phyloP scores from a whole-genome alignment of 352 stramenopile genomes.

The Peronosclerospora sorghi region DNA sequence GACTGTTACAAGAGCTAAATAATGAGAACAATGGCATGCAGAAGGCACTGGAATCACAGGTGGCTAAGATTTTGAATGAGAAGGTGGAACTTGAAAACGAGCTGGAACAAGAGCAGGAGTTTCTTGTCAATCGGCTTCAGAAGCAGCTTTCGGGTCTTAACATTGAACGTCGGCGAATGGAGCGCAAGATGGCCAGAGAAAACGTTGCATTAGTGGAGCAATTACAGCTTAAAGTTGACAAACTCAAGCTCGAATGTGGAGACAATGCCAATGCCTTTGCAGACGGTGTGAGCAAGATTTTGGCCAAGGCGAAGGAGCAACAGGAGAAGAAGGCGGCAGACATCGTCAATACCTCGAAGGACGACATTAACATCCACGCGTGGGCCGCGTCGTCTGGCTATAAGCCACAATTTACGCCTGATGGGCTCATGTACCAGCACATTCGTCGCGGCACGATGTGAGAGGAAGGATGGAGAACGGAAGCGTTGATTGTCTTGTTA shows the following conservation, averaged over 20 bases:
- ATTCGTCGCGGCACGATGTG: slow-evolving; percentile 71
- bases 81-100: slow-evolving; percentile 83
- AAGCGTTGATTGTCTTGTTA: background rate
- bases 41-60: slow-evolving; percentile 61
- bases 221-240: slow-evolving; percentile 51
- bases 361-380: slow-evolving; percentile 51
- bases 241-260: slow-evolving; percentile 37
- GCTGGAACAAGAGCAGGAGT: slow-evolving; percentile 83
- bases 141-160: slow-evolving; percentile 68
- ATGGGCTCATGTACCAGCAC: slow-evolving; percentile 54
- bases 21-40: slow-evolving; percentile 53
- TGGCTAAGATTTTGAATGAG: slow-evolving; percentile 72
- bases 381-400: slow-evolving; percentile 18
- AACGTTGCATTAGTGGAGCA: slow-evolving; percentile 59
- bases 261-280: slow-evolving; percentile 53
- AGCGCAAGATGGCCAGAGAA: slow-evolving; percentile 65
- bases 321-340: slow-evolving; percentile 40
- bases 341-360: slow-evolving; percentile 37
- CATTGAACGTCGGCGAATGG: slow-evolving; percentile 56
- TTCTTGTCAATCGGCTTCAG: slow-evolving; percentile 76
- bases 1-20: slow-evolving; percentile 52
- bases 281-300: slow-evolving; percentile 37
- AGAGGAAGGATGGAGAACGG: slow-evolving; percentile 3
- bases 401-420: slow-evolving; percentile 30
- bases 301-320: slow-evolving; percentile 43